These are phyloP conservation scores for Gypsophila paniculata DNA, from an alignment of 179 eudicot species.

Conservation along the genomic window DNA sequence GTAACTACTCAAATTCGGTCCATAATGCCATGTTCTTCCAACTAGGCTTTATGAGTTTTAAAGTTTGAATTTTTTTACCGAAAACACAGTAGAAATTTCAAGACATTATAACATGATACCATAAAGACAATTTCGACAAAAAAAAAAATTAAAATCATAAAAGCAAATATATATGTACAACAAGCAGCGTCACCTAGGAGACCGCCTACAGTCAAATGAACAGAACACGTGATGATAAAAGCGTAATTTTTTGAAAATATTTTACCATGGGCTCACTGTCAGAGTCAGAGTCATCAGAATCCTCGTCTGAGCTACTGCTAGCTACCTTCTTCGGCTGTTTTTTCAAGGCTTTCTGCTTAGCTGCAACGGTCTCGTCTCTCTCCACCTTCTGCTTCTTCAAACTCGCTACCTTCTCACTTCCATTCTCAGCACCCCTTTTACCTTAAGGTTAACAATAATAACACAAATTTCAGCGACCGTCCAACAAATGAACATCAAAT, in stretches of 20 bases:
- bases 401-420: slow-evolving; percentile 42
- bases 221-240: too few species aligned
- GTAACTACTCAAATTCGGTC: slow-evolving; percentile 28
- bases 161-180: too few species aligned
- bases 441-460: slow-evolving; percentile 25
- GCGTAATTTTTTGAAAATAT: too few species aligned
- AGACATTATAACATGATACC: too few species aligned
- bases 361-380: slow-evolving; percentile 27
- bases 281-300: slow-evolving; percentile 31
- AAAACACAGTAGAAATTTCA: too few species aligned
- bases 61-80: too few species aligned
- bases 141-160: too few species aligned
- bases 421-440: slow-evolving; percentile 64
- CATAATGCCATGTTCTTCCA: too few species aligned
- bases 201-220: too few species aligned
- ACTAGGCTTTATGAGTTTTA: too few species aligned
- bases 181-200: too few species aligned
- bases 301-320: slow-evolving; percentile 17
- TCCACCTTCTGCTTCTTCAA: slow-evolving; percentile 45
- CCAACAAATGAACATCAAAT: not conserved
- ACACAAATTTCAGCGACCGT: not conserved
- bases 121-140: too few species aligned
- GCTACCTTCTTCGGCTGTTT: slow-evolving; percentile 40
- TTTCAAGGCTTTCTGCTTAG: slow-evolving; percentile 40
- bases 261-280: slow-evolving; percentile 57